These are phyloP conservation scores for Kodamaea arcana DNA, from an alignment of 1,139 yeast species.

Conservation along the genomic window DNA sequence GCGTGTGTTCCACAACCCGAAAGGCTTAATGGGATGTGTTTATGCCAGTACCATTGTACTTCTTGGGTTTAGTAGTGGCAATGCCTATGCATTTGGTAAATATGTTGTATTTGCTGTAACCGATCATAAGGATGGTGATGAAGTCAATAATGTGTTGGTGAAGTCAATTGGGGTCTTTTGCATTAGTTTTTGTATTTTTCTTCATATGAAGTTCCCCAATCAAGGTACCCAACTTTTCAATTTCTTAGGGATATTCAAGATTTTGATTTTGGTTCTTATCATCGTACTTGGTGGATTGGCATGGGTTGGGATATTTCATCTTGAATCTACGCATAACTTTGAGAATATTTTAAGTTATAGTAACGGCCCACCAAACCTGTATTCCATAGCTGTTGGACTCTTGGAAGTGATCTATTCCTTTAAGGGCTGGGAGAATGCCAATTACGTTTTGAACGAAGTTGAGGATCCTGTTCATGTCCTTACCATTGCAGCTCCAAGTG, in stretches of 20 bases:
- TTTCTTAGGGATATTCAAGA: slow-evolving; percentile 40
- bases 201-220: slow-evolving; percentile 37
- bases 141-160: slow-evolving; percentile 16
- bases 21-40: slow-evolving; percentile 38
- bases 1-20: slow-evolving; percentile 34
- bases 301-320: slow-evolving; percentile 22
- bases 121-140: slow-evolving; percentile 16
- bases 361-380: slow-evolving; percentile 18
- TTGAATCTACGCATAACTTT: slow-evolving; percentile 20
- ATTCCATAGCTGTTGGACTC: slow-evolving; percentile 39
- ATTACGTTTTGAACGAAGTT: slow-evolving; percentile 40
- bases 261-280: slow-evolving; percentile 37
- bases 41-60: slow-evolving; percentile 47
- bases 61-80: slow-evolving; percentile 49
- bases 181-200: slow-evolving; percentile 36
- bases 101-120: slow-evolving; percentile 39
- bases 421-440: slow-evolving; percentile 46
- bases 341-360: slow-evolving; percentile 19
- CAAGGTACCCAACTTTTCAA: slow-evolving; percentile 43
- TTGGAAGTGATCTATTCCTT: slow-evolving; percentile 39
- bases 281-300: slow-evolving; percentile 35
- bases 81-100: slow-evolving; percentile 50
- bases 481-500: slow-evolving; percentile 68
- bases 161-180: slow-evolving; percentile 45
- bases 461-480: slow-evolving; percentile 62